Base-by-base conservation (phyloP, 371 early-diverging fungal genomes). In the Syncephalastrum racemosum region DNA sequence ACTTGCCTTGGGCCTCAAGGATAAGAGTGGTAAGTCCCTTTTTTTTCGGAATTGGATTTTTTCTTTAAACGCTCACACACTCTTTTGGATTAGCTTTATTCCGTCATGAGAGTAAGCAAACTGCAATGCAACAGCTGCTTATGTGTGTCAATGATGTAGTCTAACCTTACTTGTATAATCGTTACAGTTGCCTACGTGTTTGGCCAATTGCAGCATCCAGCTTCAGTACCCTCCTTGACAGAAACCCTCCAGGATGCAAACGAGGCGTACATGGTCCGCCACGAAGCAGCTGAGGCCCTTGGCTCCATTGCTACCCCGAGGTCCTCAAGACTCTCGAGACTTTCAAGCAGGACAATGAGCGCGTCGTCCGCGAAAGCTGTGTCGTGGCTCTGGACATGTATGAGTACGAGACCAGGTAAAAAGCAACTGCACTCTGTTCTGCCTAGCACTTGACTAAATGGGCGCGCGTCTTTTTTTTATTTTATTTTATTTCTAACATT, bases 261-360 rank as follows among this genome's bases (percentile, higher is more conserved):
- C 14, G 99, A 99, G 73, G 88, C 83, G 19, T 81, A 89, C 56
- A 99, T 99, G 98, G 99, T 99, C 7, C 89, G 99, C 31, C 99
- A 99, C 68, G 99, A 99, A 79, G 91, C 93, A 56, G 99, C 99
- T 22, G 99, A 99, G 80, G 99, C 99, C 6, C 77, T 99, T 51
- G 99, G 99, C n/a, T 93, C 97, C 3, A 96, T 99, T 68, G 99
- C 97, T 36, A 93, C 92, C 4, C 92, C 31, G 95, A 98, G 71
- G 90, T 90, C 44, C 72, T 93, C 43, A 80, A 83, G 13, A 83
- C 87, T 16, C 81, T 99, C 45, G 66, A 84, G 50, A 63, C 85
- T 62, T 96, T 85, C 67, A 74, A 81, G 49, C 61, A 88, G 6
- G 95, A 95, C 66, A 60, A 84, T 14, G 93, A 92, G 56, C 83